Evolutionary conservation across 345 rosid species (phyloP).

Genomic region (Syzygium jambos): DNA sequence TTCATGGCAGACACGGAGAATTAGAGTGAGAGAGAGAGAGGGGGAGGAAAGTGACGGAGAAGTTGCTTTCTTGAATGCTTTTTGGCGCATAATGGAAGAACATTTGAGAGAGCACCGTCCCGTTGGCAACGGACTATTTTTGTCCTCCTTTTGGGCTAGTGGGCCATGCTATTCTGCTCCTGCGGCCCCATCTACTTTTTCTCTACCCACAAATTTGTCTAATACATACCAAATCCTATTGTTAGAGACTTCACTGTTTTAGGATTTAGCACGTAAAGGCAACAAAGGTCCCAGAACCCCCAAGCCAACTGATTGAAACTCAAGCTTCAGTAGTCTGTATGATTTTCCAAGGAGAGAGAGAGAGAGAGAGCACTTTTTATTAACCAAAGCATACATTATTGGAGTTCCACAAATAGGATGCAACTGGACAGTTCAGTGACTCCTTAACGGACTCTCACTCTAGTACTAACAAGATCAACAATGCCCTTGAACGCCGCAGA

Average conservation of each 20-base stretch:
- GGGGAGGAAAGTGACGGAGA: conserved; percentile 17
- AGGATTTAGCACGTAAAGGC: neutral
- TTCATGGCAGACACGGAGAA: neutral
- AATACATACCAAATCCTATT: neutral
- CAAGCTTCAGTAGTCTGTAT: neutral
- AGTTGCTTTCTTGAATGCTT: conserved; percentile 4
- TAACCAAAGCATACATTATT: neutral
- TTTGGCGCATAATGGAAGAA: neutral
- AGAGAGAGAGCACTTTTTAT: neutral
- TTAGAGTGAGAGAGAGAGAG: conserved; percentile 30
- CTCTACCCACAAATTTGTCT: neutral
- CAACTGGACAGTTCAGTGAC: neutral
- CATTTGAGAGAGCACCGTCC: neutral
- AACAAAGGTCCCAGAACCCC: neutral
- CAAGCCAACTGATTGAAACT: neutral
- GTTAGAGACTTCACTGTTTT: neutral
- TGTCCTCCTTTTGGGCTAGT: neutral
- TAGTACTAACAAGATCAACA: neutral
- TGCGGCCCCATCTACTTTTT: neutral
- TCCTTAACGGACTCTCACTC: neutral
- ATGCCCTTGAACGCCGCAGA: neutral
- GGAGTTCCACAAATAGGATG: neutral
- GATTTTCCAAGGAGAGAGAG: neutral
- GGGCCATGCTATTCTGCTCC: neutral
- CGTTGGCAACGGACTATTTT: neutral